Evolutionary conservation across 2,329 filamentous ascomycete species (phyloP), one percentile per base, ranked within the genome.

Genomic region (Xylaria sp.): DNA sequence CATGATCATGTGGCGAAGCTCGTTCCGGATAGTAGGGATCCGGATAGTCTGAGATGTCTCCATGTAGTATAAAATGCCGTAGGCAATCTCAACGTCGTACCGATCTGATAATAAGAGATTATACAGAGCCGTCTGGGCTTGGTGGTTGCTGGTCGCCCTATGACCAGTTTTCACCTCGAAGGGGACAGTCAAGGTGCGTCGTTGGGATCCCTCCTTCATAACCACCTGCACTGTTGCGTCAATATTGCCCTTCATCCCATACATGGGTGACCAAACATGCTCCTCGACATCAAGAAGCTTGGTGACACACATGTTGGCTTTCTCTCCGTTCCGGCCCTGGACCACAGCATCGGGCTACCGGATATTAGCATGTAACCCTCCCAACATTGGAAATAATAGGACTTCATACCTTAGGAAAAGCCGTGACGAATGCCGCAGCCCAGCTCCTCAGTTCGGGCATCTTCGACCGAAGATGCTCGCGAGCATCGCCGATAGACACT

Each of bases 231-330:
- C 90, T 0, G 94, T 97, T 22, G 94, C 94, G 74, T 99, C 94
- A 55, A 99, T 94, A 64, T 97, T 99, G 24, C 94, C 94, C 71
- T 99, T 99, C 16, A 99, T 78, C 0, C 94, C 94, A 69, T 96
- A 99, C 85, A 92, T 93, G 0, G 94, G 94, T 6, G 93, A 97
- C 94, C 94, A 99, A 22, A 99, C 87, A 68, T 97, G 94, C 71
- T 99, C 94, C 70, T 99, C 94, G 8, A 99, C 90, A 68, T 97
- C 94, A 13, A 99, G 86, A 22, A 99, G 78, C 69, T 97, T 99
- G 66, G 88, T 95, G 63, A 99, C 87, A 63, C 90, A 92, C 82
- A 97, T 87, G 52, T 82, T 88, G 9, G 88, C 84, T 61, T 87
- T 88, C 48, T 88, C 84, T 39, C 88, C 89, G 66, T 92, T 88